phyloP scores from a whole-genome alignment of 2,329 filamentous ascomycete genomes.

The Colletotrichum phormii region DNA sequence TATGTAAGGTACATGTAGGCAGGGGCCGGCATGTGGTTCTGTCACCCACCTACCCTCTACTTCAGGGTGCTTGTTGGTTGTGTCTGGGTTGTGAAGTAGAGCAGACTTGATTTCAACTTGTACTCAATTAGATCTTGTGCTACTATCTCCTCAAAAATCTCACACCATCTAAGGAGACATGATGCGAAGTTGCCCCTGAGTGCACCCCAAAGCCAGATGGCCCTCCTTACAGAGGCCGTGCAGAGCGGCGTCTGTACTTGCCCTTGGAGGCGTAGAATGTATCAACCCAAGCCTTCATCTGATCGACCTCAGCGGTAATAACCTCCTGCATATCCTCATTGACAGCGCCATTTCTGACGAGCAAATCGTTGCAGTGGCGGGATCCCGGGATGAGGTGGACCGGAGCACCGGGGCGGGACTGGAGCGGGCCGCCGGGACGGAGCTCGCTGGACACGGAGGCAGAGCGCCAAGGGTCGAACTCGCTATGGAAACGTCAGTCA shows the following conservation, averaged over 20 bases:
- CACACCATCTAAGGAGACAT: no score
- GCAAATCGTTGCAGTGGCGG: constrained; percentile 67
- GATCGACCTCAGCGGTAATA: constrained; percentile 58
- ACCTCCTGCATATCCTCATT: constrained; percentile 58
- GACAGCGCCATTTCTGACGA: constrained; percentile 54
- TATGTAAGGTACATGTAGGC: no score
- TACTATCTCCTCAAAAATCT: background rate
- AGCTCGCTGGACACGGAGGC: constrained; percentile 63
- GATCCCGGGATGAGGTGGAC: constrained; percentile 64
- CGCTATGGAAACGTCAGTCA: constrained; percentile 42
- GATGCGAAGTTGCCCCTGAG: background rate
- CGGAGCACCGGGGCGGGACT: constrained; percentile 58
- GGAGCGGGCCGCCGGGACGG: constrained; percentile 65
- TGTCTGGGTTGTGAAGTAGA: no score
- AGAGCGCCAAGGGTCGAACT: constrained; percentile 70
- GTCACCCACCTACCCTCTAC: no score
- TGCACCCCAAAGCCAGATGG: background rate
- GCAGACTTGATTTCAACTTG: background rate
- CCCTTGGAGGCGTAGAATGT: constrained; percentile 53
- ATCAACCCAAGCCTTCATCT: constrained; percentile 65
- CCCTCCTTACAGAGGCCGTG: background rate
- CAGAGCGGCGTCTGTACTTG: background rate
- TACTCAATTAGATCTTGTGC: background rate
- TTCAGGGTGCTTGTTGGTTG: no score
- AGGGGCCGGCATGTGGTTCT: no score